These are phyloP conservation scores for Mollisia scopiformis DNA, from an alignment of 2,329 filamentous ascomycete species.

Conservation along the genomic window DNA sequence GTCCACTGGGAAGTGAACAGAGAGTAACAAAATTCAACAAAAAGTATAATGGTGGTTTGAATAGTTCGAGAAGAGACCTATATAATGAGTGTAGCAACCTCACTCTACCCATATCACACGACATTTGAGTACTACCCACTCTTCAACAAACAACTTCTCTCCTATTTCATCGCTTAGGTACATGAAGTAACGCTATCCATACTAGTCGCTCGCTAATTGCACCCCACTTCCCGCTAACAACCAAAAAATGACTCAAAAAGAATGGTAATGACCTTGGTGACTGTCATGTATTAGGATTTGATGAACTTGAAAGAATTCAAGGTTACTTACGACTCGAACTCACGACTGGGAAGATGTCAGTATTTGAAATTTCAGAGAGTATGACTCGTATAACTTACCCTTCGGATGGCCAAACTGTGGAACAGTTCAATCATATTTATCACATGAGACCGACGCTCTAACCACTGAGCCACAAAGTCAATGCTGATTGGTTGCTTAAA, in stretches of 20 bases:
- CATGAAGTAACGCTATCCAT: too few species aligned
- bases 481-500: not conserved
- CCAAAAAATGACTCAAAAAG: not conserved
- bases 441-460: constrained; percentile 45
- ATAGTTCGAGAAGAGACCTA: too few species aligned
- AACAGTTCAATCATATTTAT: constrained; percentile 5
- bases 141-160: too few species aligned
- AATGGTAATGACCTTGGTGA: not conserved
- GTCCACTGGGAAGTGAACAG: too few species aligned
- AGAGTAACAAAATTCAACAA: too few species aligned
- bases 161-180: not conserved
- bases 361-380: not conserved
- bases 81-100: too few species aligned
- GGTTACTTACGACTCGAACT: not conserved
- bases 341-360: not conserved
- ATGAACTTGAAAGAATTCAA: not conserved
- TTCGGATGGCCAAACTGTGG: constrained; percentile 39
- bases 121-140: too few species aligned
- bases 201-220: not conserved
- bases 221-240: not conserved
- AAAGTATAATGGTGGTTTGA: too few species aligned
- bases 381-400: constrained; percentile 35
- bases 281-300: not conserved
- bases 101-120: too few species aligned
- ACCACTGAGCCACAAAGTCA: constrained; percentile 47